Evolutionary conservation across 352 stramenopile species (phyloP).

Genomic region (Globisporangium ultimum): DNA sequence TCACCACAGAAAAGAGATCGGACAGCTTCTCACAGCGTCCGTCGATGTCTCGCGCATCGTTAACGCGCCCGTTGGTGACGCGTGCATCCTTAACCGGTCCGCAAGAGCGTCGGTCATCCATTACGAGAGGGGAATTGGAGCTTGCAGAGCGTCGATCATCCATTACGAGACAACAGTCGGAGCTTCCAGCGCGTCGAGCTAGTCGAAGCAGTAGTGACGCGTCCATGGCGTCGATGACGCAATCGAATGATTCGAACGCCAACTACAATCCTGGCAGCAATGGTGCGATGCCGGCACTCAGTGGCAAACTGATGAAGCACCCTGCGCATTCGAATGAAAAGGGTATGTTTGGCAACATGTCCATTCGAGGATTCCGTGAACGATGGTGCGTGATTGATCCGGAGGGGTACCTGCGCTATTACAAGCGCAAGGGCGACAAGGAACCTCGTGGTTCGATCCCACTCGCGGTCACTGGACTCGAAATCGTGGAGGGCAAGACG

Average conservation of each 20-base stretch:
- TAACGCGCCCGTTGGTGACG: conserved; percentile 2
- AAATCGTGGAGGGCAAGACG: conserved; percentile 67
- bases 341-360: conserved; percentile 77
- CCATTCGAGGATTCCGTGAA: conserved; percentile 63
- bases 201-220: conserved; percentile 52
- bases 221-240: conserved; percentile 44
- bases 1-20: conserved; percentile 12
- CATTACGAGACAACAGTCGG: conserved; percentile 13
- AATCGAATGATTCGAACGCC: conserved; percentile 42
- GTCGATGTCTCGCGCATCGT: conserved; percentile 19
- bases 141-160: too few relatives aligned
- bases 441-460: conserved; percentile 66
- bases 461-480: conserved; percentile 58
- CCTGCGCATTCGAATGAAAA: conserved; percentile 79
- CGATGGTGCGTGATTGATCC: conserved; percentile 73
- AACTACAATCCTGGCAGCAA: conserved; percentile 23
- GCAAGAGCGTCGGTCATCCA: conserved; percentile 4
- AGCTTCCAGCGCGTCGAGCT: conserved; percentile 27
- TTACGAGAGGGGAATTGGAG: too few relatives aligned
- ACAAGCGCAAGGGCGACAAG: conserved; percentile 77
- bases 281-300: conserved; percentile 37
- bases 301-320: conserved; percentile 68
- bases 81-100: conserved; percentile 4
- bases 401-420: conserved; percentile 64
- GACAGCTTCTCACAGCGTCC: conserved; percentile 26